These are phyloP conservation scores for Musa itinerans DNA, from an alignment of 176 grass and related monocot species.

Conservation along the genomic window DNA sequence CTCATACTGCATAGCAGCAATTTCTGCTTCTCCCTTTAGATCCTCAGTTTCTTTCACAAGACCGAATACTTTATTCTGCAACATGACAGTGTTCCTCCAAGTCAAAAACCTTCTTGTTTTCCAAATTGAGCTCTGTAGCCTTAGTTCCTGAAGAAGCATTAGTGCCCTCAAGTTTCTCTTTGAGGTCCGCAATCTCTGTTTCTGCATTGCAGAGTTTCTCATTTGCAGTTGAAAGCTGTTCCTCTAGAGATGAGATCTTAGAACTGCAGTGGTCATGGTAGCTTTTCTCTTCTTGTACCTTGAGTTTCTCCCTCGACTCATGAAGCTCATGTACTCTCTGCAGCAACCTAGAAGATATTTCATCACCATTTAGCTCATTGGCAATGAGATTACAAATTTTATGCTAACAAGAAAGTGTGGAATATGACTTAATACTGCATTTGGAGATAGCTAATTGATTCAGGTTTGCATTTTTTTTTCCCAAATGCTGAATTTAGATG, in stretches of 20 bases:
- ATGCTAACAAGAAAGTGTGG: too few relatives aligned
- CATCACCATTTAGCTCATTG: conserved; percentile 38
- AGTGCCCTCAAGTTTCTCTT: conserved; percentile 39
- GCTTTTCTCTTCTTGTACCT: conserved; percentile 50
- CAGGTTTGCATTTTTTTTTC: too few relatives aligned
- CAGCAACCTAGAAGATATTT: conserved; percentile 31
- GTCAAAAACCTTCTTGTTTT: conserved; percentile 11
- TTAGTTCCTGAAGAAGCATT: conserved; percentile 14
- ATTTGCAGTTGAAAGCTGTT: conserved; percentile 1
- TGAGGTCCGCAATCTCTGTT: conserved; percentile 20
- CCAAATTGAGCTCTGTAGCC: conserved; percentile 14
- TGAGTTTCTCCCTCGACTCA: conserved; percentile 42
- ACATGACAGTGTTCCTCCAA: conserved; percentile 8
- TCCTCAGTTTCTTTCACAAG: conserved; percentile 42
- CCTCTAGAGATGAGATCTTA: conserved; percentile 33
- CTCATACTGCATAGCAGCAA: conserved; percentile 38
- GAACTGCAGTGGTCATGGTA: conserved; percentile 20
- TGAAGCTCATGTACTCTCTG: conserved; percentile 56
- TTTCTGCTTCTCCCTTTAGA: conserved; percentile 44
- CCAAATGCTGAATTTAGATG: too few relatives aligned
- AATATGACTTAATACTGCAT: too few relatives aligned
- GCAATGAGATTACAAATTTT: not conserved
- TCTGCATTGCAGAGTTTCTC: conserved; percentile 32
- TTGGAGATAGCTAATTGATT: too few relatives aligned
- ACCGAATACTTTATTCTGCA: conserved; percentile 39